These are phyloP conservation scores for Blastobotrys robertii DNA, from an alignment of 805 yeast genomes.

Conservation along the genomic window DNA sequence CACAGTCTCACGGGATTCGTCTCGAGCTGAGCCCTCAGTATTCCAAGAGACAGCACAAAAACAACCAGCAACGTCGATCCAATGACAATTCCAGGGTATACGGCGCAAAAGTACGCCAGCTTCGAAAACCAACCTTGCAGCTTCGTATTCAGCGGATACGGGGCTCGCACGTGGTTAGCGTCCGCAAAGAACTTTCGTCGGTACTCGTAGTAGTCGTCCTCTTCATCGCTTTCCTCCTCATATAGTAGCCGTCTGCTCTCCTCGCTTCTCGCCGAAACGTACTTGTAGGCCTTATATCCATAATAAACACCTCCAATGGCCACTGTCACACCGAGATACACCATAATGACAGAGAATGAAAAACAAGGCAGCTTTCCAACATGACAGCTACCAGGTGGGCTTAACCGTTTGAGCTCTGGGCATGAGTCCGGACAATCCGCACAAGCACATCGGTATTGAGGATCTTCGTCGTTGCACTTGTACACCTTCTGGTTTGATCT, in stretches of 20 bases:
- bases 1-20: constrained; percentile 75
- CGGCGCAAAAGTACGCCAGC: constrained; percentile 51
- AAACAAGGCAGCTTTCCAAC: constrained; percentile 64
- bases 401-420: constrained; percentile 45
- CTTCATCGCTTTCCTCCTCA: constrained; percentile 26
- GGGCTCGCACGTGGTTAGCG: constrained; percentile 10
- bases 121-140: constrained; percentile 40
- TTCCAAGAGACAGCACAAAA: constrained; percentile 42
- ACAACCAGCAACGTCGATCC: constrained; percentile 34
- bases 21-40: constrained; percentile 49
- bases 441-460: constrained; percentile 71
- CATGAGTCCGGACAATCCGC: constrained; percentile 80
- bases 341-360: constrained; percentile 48
- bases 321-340: constrained; percentile 31
- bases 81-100: constrained; percentile 47
- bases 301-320: background rate
- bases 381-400: constrained; percentile 35
- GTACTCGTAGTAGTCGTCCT: constrained; percentile 15
- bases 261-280: background rate
- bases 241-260: constrained; percentile 31
- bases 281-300: background rate
- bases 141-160: constrained; percentile 40
- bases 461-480: constrained; percentile 44
- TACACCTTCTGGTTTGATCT: constrained; percentile 24
- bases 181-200: constrained; percentile 6